phyloP scores from a whole-genome alignment of 176 grass and related monocot species.

The Paspalum notatum region DNA sequence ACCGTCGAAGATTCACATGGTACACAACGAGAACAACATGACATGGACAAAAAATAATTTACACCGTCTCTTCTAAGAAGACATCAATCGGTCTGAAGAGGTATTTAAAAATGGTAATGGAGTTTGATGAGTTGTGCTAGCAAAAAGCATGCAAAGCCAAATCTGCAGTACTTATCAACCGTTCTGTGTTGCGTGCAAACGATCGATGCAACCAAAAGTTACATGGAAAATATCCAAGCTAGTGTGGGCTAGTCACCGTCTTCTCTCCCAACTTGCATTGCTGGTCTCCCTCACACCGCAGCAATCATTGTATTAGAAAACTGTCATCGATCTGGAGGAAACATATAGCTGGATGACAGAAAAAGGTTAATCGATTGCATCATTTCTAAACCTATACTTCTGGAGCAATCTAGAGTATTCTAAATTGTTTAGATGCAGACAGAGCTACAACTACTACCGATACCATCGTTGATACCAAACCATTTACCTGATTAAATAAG shows the following conservation, averaged over 20 bases:
- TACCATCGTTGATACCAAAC: neutral
- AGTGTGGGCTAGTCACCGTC: neutral
- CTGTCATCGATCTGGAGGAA: neutral
- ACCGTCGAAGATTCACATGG: too few relatives aligned
- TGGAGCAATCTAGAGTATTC: slow-evolving; percentile 12
- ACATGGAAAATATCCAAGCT: neutral
- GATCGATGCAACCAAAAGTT: neutral
- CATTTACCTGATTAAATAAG: neutral
- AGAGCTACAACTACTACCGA: neutral
- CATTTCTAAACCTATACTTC: neutral
- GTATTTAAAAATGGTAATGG: too few relatives aligned
- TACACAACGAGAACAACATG: too few relatives aligned
- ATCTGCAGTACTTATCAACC: neutral
- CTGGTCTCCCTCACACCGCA: neutral
- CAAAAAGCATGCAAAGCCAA: neutral
- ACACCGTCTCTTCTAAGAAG: too few relatives aligned
- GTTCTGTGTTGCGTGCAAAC: neutral
- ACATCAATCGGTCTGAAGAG: too few relatives aligned
- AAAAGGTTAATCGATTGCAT: neutral
- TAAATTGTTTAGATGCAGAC: neutral
- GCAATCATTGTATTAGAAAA: slow-evolving; percentile 6
- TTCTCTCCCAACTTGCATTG: neutral
- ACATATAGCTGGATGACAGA: neutral
- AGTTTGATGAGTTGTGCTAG: too few relatives aligned
- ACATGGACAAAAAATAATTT: too few relatives aligned